Conservation (phyloP, 805 yeast genomes). For the Groenewaldozyma salmanticensis region DNA sequence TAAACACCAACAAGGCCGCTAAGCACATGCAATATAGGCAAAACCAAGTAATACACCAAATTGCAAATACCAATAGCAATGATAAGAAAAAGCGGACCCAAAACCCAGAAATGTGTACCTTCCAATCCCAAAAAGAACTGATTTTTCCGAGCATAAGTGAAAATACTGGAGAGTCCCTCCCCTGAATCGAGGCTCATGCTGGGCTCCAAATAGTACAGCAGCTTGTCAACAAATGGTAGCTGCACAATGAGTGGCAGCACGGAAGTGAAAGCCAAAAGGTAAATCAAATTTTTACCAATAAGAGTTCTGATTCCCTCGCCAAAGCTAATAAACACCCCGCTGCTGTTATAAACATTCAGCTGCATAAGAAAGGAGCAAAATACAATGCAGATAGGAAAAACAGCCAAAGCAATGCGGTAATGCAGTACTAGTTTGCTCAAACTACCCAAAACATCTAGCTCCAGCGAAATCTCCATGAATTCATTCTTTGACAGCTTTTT, state of each 20-base stretch:
- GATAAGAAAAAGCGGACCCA: constrained; percentile 50
- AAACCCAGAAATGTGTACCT: constrained; percentile 42
- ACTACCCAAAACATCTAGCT: constrained; percentile 46
- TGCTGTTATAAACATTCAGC: constrained; percentile 34
- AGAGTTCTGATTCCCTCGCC: constrained; percentile 36
- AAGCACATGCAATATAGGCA: constrained; percentile 2
- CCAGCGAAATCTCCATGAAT: constrained; percentile 15
- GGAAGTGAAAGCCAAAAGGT: constrained; percentile 21
- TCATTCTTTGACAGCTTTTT: constrained; percentile 12
- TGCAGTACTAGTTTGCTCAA: constrained; percentile 58
- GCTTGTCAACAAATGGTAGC: constrained; percentile 31
- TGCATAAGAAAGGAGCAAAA: constrained; percentile 47
- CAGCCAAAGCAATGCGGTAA: constrained; percentile 60
- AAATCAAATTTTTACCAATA: constrained; percentile 22
- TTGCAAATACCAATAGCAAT: constrained; percentile 36
- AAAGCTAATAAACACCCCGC: constrained; percentile 35
- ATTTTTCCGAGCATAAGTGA: constrained; percentile 27
- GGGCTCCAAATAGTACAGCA: constrained; percentile 40
- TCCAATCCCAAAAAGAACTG: constrained; percentile 59
- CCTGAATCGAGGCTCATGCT: constrained; percentile 23
- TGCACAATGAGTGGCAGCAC: constrained; percentile 20
- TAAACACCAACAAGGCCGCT: background rate
- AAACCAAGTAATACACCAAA: constrained; percentile 21
- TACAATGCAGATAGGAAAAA: constrained; percentile 55
- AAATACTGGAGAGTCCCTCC: constrained; percentile 12